Conservation (phyloP, 2,329 filamentous ascomycete species). For the Akanthomyces dipterigenus region DNA sequence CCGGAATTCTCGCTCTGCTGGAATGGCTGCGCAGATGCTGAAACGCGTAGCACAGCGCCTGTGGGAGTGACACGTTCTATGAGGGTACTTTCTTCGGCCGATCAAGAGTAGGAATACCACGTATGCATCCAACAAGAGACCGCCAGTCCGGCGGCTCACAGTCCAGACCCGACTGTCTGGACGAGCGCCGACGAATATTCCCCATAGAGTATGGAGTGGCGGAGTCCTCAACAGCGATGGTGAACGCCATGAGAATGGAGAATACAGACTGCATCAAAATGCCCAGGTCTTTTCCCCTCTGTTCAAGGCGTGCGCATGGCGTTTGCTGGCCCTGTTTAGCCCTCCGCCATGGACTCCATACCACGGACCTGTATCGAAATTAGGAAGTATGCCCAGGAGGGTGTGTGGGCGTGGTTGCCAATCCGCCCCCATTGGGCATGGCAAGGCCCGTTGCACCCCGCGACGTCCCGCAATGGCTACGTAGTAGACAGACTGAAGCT, state of each 20-base stretch:
- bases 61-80: no score
- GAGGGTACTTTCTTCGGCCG: no score
- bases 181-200: not conserved
- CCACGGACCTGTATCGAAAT: constrained; percentile 9
- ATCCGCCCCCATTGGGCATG: not conserved
- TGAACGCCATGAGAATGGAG: not conserved
- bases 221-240: no score
- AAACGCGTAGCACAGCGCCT: not conserved
- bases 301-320: constrained; percentile 1
- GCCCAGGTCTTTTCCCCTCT: not conserved
- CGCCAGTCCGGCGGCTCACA: not conserved
- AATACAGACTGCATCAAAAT: not conserved
- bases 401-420: not conserved
- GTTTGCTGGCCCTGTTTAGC: not conserved
- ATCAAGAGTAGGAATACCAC: no score
- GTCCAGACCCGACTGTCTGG: not conserved
- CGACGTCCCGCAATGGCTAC: not conserved
- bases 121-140: not conserved
- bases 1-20: not conserved
- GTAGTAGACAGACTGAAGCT: not conserved
- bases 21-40: not conserved
- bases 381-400: constrained; percentile 1
- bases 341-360: not conserved
- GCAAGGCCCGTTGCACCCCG: not conserved
- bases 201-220: not conserved